These are phyloP conservation scores for Pseudogymnoascus sp. DNA, from an alignment of 2,329 filamentous ascomycete genomes.

Conservation along the genomic window DNA sequence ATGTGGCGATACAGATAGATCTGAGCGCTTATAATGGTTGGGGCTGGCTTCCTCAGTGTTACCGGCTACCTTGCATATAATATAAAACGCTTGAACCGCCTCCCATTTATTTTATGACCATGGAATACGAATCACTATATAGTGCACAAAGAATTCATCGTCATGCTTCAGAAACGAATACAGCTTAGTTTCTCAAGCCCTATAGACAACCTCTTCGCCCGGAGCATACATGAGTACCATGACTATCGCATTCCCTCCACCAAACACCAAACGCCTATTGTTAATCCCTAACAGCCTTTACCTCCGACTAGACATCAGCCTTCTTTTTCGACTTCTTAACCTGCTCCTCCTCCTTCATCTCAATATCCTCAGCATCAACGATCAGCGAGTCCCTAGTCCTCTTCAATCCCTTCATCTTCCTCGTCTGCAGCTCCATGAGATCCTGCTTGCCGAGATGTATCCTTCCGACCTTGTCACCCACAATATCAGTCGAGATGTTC, in stretches of 20 bases:
- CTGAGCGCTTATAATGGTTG: not conserved
- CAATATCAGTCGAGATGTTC: conserved; percentile 83
- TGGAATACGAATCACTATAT: not conserved
- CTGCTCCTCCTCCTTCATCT: conserved; percentile 27
- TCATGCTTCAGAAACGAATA: conserved; percentile 5
- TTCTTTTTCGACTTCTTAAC: conserved; percentile 22
- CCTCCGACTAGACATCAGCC: not conserved
- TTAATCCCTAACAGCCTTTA: conserved; percentile 2
- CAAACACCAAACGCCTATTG: conserved; percentile 10
- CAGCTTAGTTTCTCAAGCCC: conserved; percentile 7
- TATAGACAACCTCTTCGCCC: conserved; percentile 7
- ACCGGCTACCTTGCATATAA: not conserved
- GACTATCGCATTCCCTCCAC: conserved; percentile 8
- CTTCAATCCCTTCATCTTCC: conserved; percentile 99
- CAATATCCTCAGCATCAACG: conserved; percentile 40
- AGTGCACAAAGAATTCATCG: not conserved
- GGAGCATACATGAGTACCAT: conserved; percentile 5
- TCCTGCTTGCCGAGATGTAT: conserved; percentile 90
- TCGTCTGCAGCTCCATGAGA: conserved; percentile 76
- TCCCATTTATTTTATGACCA: not conserved
- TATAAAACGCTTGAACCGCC: not conserved
- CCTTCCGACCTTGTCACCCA: conserved; percentile 93
- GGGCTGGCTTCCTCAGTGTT: not conserved
- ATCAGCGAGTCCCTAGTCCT: conserved; percentile 58
- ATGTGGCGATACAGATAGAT: not conserved